Evolutionary conservation across 177 flowering plant genomes (phyloP).

Genomic region (Telopea speciosissima): DNA sequence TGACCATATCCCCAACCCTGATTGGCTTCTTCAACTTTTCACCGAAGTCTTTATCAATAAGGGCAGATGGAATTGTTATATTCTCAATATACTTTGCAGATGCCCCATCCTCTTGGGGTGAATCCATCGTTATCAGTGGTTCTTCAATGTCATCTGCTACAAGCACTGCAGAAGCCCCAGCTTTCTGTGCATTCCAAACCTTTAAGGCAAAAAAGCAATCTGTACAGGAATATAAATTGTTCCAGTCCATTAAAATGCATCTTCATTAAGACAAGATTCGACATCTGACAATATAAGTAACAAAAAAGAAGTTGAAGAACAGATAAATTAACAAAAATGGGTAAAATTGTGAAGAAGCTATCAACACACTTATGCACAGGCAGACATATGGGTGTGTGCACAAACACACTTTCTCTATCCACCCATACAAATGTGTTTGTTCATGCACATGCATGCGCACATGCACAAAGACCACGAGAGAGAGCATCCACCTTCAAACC

Average conservation of each 20-base stretch:
- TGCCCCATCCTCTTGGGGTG: conserved; percentile 33
- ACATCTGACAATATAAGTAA: not conserved
- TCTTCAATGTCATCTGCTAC: conserved; percentile 42
- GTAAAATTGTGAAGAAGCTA: too few relatives aligned
- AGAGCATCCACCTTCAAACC: too few relatives aligned
- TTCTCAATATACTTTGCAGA: conserved; percentile 36
- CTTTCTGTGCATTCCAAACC: conserved; percentile 52
- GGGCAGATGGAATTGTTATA: conserved; percentile 48
- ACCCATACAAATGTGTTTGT: too few relatives aligned
- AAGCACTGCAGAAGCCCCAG: conserved; percentile 52
- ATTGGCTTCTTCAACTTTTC: conserved; percentile 39
- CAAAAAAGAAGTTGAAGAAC: not conserved
- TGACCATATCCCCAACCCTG: conserved; percentile 38
- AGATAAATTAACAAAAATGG: not conserved
- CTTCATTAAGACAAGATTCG: not conserved
- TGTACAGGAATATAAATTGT: conserved; percentile 13
- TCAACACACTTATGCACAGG: too few relatives aligned
- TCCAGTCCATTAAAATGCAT: not conserved
- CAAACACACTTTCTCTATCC: too few relatives aligned
- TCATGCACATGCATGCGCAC: too few relatives aligned
- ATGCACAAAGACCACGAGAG: too few relatives aligned
- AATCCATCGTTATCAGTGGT: conserved; percentile 50
- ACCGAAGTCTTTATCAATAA: conserved; percentile 37
- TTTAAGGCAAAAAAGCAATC: conserved; percentile 44
- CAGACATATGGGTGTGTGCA: too few relatives aligned